Evolutionary conservation across 495 filamentous ascomycete genomes (phyloP).

Genomic region (Arthonia radiata): DNA sequence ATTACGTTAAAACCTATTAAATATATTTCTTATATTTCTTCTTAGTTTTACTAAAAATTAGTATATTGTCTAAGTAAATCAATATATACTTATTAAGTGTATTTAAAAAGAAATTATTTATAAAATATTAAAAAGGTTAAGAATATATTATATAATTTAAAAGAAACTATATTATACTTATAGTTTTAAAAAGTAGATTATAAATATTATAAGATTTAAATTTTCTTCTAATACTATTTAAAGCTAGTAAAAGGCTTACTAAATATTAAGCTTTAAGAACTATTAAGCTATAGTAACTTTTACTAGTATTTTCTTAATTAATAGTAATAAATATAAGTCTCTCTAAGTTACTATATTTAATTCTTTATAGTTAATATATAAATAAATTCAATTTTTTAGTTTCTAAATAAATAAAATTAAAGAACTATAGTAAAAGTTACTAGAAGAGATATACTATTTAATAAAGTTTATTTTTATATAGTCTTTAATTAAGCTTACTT

Average conservation of each 20-base stretch:
- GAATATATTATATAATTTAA: background rate
- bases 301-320: background rate
- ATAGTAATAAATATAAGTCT: too few relatives aligned
- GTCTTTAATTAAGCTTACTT: background rate
- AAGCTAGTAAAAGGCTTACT: background rate
- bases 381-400: background rate
- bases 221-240: constrained; percentile 1
- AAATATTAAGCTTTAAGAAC: background rate
- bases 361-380: background rate
- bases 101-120: too few relatives aligned
- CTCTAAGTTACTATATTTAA: background rate
- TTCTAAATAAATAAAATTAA: background rate
- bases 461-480: background rate
- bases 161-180: background rate
- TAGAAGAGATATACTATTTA: background rate
- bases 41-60: too few relatives aligned
- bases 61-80: too few relatives aligned
- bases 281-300: background rate
- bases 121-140: background rate
- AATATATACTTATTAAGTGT: too few relatives aligned
- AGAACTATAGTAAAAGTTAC: too few relatives aligned
- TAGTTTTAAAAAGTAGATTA: background rate
- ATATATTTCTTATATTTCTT: too few relatives aligned
- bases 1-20: too few relatives aligned
- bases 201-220: too few relatives aligned